These are phyloP conservation scores for Kickxella alabastrina DNA, from an alignment of 192 early-diverging fungal species.

Conservation along the genomic window DNA sequence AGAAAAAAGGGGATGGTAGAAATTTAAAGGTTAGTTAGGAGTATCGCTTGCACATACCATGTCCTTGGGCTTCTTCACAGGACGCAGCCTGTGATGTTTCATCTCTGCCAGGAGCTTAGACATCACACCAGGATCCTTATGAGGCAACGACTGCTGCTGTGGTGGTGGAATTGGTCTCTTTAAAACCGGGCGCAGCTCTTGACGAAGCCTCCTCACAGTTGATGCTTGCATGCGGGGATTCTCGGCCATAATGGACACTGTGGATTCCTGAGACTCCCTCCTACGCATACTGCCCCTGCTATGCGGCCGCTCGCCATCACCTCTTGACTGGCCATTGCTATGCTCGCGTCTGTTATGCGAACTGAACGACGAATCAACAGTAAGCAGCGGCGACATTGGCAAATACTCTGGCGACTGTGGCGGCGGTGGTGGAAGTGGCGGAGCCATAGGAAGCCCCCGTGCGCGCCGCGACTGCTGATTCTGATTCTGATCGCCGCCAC, in stretches of 20 bases:
- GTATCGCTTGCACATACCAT: no score
- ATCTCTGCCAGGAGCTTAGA: slow-evolving; percentile 41
- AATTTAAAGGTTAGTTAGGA: no score
- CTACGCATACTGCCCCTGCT: slow-evolving; percentile 5
- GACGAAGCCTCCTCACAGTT: slow-evolving; percentile 8
- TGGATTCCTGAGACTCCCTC: background rate
- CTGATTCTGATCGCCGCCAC: background rate
- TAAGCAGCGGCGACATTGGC: slow-evolving; percentile 1
- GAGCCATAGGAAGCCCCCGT: no score
- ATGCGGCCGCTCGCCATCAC: slow-evolving; percentile 2
- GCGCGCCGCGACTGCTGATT: no score
- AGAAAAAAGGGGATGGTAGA: no score
- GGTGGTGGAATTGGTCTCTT: background rate
- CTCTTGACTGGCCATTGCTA: background rate
- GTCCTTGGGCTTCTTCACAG: slow-evolving; percentile 41
- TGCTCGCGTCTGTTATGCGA: background rate
- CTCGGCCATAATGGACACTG: slow-evolving; percentile 4
- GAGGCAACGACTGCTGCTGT: slow-evolving; percentile 14
- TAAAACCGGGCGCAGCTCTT: slow-evolving; percentile 15
- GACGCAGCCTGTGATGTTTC: slow-evolving; percentile 38
- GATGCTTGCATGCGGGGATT: background rate
- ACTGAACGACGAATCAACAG: background rate
- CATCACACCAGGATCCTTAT: slow-evolving; percentile 48
- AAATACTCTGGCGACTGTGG: background rate
- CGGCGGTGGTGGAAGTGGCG: background rate